A percentile compares a stretch with the other conserved stretches of the same genome.
phyloP scores from a whole-genome alignment of 2,329 filamentous ascomycete species.

The Calonectria pseudoturangicola region DNA sequence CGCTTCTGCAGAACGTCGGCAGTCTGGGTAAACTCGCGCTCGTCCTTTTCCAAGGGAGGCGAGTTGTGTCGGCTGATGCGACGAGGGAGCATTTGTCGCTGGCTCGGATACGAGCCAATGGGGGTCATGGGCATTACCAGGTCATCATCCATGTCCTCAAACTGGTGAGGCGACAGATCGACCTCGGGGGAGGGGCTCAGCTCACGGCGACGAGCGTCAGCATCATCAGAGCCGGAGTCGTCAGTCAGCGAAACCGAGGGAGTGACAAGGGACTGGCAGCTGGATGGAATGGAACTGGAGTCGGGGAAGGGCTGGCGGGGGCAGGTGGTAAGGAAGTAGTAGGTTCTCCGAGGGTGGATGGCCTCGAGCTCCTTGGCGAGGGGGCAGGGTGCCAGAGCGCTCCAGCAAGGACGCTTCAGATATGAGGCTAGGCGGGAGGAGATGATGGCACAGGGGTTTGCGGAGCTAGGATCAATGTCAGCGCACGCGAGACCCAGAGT shows the following conservation, averaged over 20 bases:
- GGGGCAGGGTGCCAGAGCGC: slow-evolving; percentile 85
- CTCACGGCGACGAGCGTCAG: slow-evolving; percentile 80
- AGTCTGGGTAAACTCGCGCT: slow-evolving; percentile 97
- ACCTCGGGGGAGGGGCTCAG: slow-evolving; percentile 95
- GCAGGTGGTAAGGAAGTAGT: slow-evolving; percentile 95
- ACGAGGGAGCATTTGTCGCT: slow-evolving; percentile 60
- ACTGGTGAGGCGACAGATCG: slow-evolving; percentile 90
- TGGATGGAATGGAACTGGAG: slow-evolving; percentile 56
- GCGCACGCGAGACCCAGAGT: slow-evolving; percentile 45
- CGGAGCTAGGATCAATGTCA: slow-evolving; percentile 79
- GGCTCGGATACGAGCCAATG: slow-evolving; percentile 75
- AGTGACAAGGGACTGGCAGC: slow-evolving; percentile 78
- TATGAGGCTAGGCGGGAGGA: slow-evolving; percentile 93
- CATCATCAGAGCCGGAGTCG: slow-evolving; percentile 78
- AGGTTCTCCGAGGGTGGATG: slow-evolving; percentile 94
- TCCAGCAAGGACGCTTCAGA: slow-evolving; percentile 90
- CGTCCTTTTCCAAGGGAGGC: slow-evolving; percentile 93
- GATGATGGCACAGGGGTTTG: slow-evolving; percentile 95
- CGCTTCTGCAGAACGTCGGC: slow-evolving; percentile 87
- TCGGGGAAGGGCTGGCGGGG: slow-evolving; percentile 86
- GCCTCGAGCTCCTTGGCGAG: slow-evolving; percentile 94
- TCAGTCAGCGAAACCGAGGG: slow-evolving; percentile 83
- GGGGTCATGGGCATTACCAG: slow-evolving; percentile 76
- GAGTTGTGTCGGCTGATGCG: slow-evolving; percentile 80
- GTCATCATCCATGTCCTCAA: slow-evolving; percentile 83